Evolutionary conservation across 495 filamentous ascomycete species (phyloP).

Genomic region (Daldinia bambusicola): DNA sequence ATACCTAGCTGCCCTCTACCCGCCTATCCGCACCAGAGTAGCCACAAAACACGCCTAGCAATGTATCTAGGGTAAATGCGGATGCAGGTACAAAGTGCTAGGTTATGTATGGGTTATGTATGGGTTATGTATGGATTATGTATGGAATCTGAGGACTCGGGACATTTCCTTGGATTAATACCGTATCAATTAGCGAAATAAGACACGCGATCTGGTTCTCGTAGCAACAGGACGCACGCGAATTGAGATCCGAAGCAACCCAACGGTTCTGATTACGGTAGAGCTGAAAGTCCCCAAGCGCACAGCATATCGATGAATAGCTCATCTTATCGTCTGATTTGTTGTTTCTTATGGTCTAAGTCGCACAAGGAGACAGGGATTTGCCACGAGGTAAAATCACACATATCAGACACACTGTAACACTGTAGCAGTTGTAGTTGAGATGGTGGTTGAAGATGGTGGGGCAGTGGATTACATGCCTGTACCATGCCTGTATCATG

Average conservation of each 20-base stretch:
- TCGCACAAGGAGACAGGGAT: conserved; percentile 15
- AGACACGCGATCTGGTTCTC: conserved; percentile 34
- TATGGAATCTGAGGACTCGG: not conserved
- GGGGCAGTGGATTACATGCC: too few species aligned
- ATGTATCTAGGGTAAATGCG: not conserved
- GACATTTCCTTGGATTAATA: conserved; percentile 14
- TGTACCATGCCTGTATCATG: too few species aligned
- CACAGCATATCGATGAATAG: conserved; percentile 11
- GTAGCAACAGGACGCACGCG: conserved; percentile 21
- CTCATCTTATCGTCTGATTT: conserved; percentile 32
- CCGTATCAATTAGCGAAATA: conserved; percentile 35
- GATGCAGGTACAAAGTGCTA: conserved; percentile 33
- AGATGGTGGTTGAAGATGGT: not conserved
- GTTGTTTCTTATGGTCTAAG: not conserved
- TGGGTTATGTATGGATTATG: not conserved
- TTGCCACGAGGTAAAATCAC: conserved; percentile 29
- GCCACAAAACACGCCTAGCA: not conserved
- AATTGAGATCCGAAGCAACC: conserved; percentile 33
- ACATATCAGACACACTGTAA: not conserved
- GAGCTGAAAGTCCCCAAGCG: conserved; percentile 30
- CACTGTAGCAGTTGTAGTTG: not conserved
- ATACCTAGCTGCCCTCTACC: conserved; percentile 9
- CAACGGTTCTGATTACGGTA: conserved; percentile 23
- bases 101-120: not conserved
- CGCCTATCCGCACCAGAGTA: conserved; percentile 27